Conservation (phyloP, 805 yeast species). For the Metschnikowia vanudenii region DNA sequence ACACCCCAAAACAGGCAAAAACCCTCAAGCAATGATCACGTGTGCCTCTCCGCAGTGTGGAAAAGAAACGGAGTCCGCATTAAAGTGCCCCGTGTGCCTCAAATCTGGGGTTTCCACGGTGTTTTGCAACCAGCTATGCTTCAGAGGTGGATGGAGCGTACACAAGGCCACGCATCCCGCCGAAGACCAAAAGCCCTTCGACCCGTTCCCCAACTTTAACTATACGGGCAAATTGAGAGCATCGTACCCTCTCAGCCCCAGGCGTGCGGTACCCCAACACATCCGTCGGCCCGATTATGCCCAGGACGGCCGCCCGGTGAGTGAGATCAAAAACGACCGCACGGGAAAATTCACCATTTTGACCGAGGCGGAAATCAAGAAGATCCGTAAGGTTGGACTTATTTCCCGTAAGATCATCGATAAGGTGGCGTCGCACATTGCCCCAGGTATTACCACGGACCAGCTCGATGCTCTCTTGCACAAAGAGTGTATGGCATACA, state of each 20-base stretch:
- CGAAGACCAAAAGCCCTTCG: slow-evolving; percentile 60
- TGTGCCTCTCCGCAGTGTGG: slow-evolving; percentile 88
- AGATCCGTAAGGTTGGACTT: slow-evolving; percentile 70
- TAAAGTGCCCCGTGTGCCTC: slow-evolving; percentile 91
- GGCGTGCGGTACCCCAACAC: slow-evolving; percentile 66
- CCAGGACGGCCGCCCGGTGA: slow-evolving; percentile 68
- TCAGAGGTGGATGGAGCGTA: slow-evolving; percentile 62
- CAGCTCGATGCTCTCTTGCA: slow-evolving; percentile 86
- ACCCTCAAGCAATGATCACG: slow-evolving; percentile 12
- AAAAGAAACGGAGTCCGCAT: slow-evolving; percentile 65
- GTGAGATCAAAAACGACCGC: slow-evolving; percentile 74
- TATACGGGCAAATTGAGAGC: slow-evolving; percentile 79
- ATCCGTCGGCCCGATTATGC: slow-evolving; percentile 85
- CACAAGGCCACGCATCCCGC: slow-evolving; percentile 74
- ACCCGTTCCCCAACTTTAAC: slow-evolving; percentile 81
- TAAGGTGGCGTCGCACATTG: slow-evolving; percentile 75
- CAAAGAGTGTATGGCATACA: slow-evolving; percentile 81
- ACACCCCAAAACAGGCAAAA: background rate
- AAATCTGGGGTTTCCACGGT: slow-evolving; percentile 60
- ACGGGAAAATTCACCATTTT: slow-evolving; percentile 62
- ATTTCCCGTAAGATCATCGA: slow-evolving; percentile 89
- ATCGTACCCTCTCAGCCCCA: slow-evolving; percentile 74
- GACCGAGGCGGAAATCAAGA: slow-evolving; percentile 65
- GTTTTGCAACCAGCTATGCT: slow-evolving; percentile 85
- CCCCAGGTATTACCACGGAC: slow-evolving; percentile 92